Evolutionary conservation across 2,329 filamentous ascomycete species (phyloP).

Genomic region (Xylaria sp.): DNA sequence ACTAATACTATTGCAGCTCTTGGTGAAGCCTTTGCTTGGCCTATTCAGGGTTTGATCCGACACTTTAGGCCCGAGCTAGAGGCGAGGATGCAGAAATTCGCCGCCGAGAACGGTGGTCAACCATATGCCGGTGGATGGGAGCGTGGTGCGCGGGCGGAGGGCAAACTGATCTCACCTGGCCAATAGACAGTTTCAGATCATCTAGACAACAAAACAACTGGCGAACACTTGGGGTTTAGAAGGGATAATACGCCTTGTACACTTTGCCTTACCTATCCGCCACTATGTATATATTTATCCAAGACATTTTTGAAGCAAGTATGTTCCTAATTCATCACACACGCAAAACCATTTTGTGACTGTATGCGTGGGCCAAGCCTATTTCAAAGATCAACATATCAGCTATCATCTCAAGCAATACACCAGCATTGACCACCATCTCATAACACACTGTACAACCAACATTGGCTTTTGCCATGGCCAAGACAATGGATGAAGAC

Average conservation of each 20-base stretch:
- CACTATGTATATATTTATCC: conserved; percentile 41
- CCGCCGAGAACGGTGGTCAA: conserved; percentile 76
- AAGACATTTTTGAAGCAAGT: conserved; percentile 21
- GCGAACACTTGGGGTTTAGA: conserved; percentile 34
- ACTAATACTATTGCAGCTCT: conserved; percentile 67
- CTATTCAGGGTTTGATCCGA: conserved; percentile 95
- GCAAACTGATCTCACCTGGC: conserved; percentile 87
- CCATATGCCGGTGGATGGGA: conserved; percentile 90
- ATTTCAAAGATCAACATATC: neutral
- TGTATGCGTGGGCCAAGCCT: neutral
- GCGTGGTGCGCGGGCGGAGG: conserved; percentile 78
- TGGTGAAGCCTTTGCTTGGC: conserved; percentile 98
- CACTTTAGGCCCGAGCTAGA: conserved; percentile 98
- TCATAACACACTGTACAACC: neutral
- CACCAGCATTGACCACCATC: neutral
- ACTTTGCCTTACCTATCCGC: conserved; percentile 35
- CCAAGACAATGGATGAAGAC: neutral
- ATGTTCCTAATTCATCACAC: conserved; percentile 17
- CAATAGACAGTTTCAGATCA: conserved; percentile 68
- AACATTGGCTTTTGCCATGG: neutral
- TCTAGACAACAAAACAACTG: conserved; percentile 33
- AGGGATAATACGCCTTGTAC: conserved; percentile 36
- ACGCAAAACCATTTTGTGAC: neutral
- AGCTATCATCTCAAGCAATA: neutral
- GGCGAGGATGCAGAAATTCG: conserved; percentile 85